phyloP scores from a whole-genome alignment of 2,329 filamentous ascomycete species.

The Ophiobolus disseminans region DNA sequence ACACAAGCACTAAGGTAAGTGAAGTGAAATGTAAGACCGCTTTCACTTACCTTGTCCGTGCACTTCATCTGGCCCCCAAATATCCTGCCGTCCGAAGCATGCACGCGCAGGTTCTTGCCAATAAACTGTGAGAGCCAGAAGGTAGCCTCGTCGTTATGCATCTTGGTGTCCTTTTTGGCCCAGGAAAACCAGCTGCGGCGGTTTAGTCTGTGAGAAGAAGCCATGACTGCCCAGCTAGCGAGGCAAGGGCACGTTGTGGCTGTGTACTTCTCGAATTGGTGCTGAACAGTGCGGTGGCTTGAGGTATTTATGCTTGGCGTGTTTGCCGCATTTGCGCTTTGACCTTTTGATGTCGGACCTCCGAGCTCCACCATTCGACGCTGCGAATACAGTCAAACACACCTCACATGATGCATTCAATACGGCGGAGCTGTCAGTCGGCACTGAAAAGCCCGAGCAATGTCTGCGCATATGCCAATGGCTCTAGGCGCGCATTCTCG shows the following conservation, averaged over 20 bases:
- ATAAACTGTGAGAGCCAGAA: constrained; percentile 70
- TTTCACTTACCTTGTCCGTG: constrained; percentile 79
- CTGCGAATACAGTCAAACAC: background rate
- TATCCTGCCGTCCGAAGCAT: constrained; percentile 82
- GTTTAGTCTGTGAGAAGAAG: constrained; percentile 13
- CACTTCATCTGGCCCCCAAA: constrained; percentile 94
- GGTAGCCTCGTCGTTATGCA: constrained; percentile 62
- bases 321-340: constrained; percentile 33
- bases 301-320: constrained; percentile 33
- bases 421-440: constrained; percentile 38
- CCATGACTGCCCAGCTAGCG: constrained; percentile 9
- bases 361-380: background rate
- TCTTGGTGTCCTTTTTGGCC: constrained; percentile 31
- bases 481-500: constrained; percentile 41
- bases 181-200: constrained; percentile 30
- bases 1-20: background rate
- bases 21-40: background rate
- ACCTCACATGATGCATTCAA: constrained; percentile 38
- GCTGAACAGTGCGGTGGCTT: constrained; percentile 2
- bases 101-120: constrained; percentile 79
- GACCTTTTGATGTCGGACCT: constrained; percentile 19
- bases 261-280: constrained; percentile 14
- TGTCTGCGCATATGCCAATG: constrained; percentile 22
- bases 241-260: constrained; percentile 14
- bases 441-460: constrained; percentile 25